Percentiles rank a stretch among this genome's conserved stretches.
These are phyloP conservation scores for Aspergillus felis DNA, from an alignment of 2,329 filamentous ascomycete species.

Conservation along the genomic window DNA sequence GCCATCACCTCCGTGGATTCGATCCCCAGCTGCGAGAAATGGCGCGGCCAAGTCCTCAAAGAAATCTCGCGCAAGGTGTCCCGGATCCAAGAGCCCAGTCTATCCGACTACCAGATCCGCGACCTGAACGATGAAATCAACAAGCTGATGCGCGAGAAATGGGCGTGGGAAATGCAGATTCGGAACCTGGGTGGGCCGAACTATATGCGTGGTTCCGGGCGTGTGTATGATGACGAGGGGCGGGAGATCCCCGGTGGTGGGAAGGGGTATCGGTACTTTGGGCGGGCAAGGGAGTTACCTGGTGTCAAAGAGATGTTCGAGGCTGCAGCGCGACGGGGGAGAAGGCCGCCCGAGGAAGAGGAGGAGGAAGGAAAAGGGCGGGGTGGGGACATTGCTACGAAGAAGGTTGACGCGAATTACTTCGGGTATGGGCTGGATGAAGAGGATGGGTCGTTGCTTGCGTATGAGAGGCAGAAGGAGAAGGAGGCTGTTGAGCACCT, in stretches of 20 bases:
- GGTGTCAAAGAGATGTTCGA: slow-evolving; percentile 97
- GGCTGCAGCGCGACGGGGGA: slow-evolving; percentile 60
- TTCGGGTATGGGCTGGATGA: slow-evolving; percentile 94
- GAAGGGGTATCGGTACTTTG: slow-evolving; percentile 93
- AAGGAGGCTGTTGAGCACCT: slow-evolving; percentile 71
- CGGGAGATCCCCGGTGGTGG: slow-evolving; percentile 67
- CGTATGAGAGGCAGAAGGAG: slow-evolving; percentile 81
- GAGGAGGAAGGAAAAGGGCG: slow-evolving; percentile 57
- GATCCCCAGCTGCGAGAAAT: slow-evolving; percentile 90
- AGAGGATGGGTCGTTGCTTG: slow-evolving; percentile 76
- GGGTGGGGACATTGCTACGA: slow-evolving; percentile 45
- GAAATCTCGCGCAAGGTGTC: slow-evolving; percentile 96
- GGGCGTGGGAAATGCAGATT: slow-evolving; percentile 98
- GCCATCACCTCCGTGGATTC: slow-evolving; percentile 80
- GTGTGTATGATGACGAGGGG: slow-evolving; percentile 70
- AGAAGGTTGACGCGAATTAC: slow-evolving; percentile 85
- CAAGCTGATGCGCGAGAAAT: slow-evolving; percentile 97
- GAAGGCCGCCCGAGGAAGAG: slow-evolving; percentile 63
- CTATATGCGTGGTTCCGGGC: slow-evolving; percentile 75
- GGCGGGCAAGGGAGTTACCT: slow-evolving; percentile 80
- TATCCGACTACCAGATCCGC: slow-evolving; percentile 96
- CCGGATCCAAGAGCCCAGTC: slow-evolving; percentile 82
- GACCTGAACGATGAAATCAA: slow-evolving; percentile 99
- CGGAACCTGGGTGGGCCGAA: slow-evolving; percentile 94
- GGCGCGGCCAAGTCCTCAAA: slow-evolving; percentile 95